phyloP scores from a whole-genome alignment of 306 rosid genomes.

The Cucurbita ficifolia region DNA sequence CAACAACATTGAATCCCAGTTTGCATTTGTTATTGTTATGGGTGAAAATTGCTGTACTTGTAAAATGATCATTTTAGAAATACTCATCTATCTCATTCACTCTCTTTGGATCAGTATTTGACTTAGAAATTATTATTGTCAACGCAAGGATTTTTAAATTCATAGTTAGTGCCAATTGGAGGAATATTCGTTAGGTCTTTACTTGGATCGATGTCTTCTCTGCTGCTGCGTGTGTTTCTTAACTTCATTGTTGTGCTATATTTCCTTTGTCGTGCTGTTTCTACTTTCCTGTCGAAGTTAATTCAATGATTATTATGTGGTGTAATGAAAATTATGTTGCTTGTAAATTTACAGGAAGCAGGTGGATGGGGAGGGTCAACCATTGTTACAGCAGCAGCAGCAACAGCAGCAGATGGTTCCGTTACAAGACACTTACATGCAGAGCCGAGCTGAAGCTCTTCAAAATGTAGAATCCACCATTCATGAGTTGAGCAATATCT shows the following conservation, averaged over 20 bases:
- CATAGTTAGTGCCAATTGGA: not conserved
- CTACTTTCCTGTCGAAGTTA: not conserved
- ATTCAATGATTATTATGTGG: not conserved
- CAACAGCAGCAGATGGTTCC: conserved; percentile 75
- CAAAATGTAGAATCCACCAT: conserved; percentile 95
- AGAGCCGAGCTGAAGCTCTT: conserved; percentile 96
- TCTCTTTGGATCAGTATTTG: not conserved
- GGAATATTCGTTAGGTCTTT: not conserved
- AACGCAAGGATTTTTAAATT: not conserved
- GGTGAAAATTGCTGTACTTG: too few species aligned
- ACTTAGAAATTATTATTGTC: not conserved
- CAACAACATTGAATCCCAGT: too few species aligned
- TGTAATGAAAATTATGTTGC: not conserved
- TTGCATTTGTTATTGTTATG: too few species aligned
- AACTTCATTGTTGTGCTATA: not conserved
- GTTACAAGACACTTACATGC: conserved; percentile 87
- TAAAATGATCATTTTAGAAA: not conserved
- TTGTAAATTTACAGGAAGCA: conserved; percentile 46
- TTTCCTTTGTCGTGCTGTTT: not conserved
- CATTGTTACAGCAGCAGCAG: conserved; percentile 54
- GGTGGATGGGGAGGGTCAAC: conserved; percentile 75
- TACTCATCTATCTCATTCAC: not conserved
- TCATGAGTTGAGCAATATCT: conserved; percentile 87
- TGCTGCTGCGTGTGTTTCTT: not conserved
- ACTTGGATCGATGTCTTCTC: not conserved